Conservation (phyloP, 1,139 yeast genomes). For the Nakaseomyces delphensis region DNA sequence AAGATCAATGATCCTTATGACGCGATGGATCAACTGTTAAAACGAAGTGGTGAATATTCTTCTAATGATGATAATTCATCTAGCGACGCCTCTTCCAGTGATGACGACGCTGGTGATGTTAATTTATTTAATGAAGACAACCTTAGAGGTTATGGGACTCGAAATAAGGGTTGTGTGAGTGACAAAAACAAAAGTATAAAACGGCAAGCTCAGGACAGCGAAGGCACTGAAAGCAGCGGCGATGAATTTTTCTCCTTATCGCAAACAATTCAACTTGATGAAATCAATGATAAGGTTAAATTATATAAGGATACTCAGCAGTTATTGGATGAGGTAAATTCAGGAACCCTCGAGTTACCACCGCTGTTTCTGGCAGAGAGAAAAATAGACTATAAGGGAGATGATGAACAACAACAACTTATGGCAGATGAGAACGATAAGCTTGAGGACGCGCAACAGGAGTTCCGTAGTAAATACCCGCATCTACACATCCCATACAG, state of each 20-base stretch:
- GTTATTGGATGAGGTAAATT: not conserved
- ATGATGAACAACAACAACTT: not conserved
- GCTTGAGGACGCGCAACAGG: conserved; percentile 1
- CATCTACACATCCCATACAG: conserved; percentile 3
- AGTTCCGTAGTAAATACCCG: conserved; percentile 2
- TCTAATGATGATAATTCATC: not conserved
- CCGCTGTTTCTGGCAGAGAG: not conserved
- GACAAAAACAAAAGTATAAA: not conserved
- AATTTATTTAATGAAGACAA: not conserved
- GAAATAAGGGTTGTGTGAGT: not conserved
- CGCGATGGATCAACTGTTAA: conserved; percentile 1
- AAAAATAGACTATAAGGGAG: not conserved
- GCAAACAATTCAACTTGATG: not conserved
- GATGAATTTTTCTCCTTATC: not conserved
- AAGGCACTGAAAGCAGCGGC: not conserved
- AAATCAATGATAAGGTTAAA: not conserved
- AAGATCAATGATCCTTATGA: not conserved
- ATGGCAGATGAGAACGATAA: not conserved
- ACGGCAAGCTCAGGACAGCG: not conserved
- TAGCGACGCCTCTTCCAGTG: not conserved
- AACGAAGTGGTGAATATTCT: not conserved
- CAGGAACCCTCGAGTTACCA: not conserved
- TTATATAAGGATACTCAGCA: conserved; percentile 1
- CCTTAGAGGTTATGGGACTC: not conserved
- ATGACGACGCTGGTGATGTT: conserved; percentile 2